Base-by-base conservation (phyloP, 169 alveolate species). In the Eimeria necatrix region DNA sequence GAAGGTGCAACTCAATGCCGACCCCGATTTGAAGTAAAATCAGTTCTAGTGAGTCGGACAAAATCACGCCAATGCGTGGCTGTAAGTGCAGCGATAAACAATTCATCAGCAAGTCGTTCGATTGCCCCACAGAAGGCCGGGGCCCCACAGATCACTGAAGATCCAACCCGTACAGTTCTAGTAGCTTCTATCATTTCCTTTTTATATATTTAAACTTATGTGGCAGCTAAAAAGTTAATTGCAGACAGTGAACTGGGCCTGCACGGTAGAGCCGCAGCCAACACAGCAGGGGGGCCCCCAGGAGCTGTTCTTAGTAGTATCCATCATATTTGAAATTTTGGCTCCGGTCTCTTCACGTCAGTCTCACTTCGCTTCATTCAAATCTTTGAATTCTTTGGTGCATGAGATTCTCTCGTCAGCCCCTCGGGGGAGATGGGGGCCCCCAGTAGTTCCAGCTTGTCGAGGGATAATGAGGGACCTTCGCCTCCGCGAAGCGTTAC, bases 351-450 rank as follows among this genome's bases (percentile, higher is more conserved):
- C 83, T 71, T 52, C 83, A 16, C 83, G 2, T 14, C 48, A 8
- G 84, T 2, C 41, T 16, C 60, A 14, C 56, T 32, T 32, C 48
- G 32, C 84, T 73, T 73, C 84, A 73, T 73, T 46, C 22, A 2
- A 73, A 59, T 2, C 32, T 5, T 60, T 14, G 5, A 2, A 46
- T 14, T 4, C 4, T 73, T 18, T 32, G 5, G 32, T 73, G 84
- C 26, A 73, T 73, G 56, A 16, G 60, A 52, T 24, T 22, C 60
- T 73, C 60, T 9, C 41, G 48, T 10, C 60, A n/a, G 22, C 70
- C 0, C 49, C 70, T 48, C 7, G 12, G 53, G 89, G 70, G 89
- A 80, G 68, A 80, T 80, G 89, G 89, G 89, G 89, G 89, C 71
- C 71, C 70, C 89, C 51, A 48, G 89, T 51, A 22, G 49, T 64